Conservation (phyloP, 2,329 filamentous ascomycete genomes). For the Pseudocercospora musae region DNA sequence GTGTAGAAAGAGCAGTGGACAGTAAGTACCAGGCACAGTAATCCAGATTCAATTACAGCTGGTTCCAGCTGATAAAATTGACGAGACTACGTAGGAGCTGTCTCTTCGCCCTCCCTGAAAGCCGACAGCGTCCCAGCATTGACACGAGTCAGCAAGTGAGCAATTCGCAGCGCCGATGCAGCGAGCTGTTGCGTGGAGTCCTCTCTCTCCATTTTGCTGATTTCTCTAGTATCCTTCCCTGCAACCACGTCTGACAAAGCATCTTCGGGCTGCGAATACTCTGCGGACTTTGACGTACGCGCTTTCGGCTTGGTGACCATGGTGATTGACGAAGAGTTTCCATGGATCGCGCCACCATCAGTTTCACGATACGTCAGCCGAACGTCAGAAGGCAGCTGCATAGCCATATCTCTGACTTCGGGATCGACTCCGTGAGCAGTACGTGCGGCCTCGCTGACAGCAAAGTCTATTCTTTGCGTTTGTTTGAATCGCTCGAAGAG, state of each 20-base stretch:
- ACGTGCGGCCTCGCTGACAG: not conserved
- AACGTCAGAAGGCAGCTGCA: not conserved
- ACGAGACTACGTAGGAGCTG: not conserved
- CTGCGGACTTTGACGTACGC: not conserved
- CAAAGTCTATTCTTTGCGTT: constrained; percentile 19
- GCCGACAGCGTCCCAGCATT: constrained; percentile 3
- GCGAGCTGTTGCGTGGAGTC: not conserved
- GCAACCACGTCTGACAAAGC: not conserved
- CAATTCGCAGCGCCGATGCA: constrained; percentile 12
- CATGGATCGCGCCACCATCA: constrained; percentile 21
- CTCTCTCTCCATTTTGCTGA: not conserved
- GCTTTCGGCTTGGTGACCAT: not conserved
- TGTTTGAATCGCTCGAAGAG: constrained; percentile 32
- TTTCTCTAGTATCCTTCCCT: not conserved
- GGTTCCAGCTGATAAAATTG: no score
- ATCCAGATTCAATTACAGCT: not conserved
- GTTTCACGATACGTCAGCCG: constrained; percentile 17
- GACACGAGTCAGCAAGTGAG: constrained; percentile 12
- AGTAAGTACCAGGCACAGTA: not conserved
- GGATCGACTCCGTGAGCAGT: not conserved
- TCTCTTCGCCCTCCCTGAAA: not conserved
- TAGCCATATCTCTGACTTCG: constrained; percentile 4
- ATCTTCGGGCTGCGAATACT: not conserved
- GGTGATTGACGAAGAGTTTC: constrained; percentile 10
- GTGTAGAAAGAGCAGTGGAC: not conserved